Percentiles rank a stretch among this genome's conserved stretches.
Conservation (phyloP, 352 stramenopile genomes). For the Plasmopara viticola region DNA sequence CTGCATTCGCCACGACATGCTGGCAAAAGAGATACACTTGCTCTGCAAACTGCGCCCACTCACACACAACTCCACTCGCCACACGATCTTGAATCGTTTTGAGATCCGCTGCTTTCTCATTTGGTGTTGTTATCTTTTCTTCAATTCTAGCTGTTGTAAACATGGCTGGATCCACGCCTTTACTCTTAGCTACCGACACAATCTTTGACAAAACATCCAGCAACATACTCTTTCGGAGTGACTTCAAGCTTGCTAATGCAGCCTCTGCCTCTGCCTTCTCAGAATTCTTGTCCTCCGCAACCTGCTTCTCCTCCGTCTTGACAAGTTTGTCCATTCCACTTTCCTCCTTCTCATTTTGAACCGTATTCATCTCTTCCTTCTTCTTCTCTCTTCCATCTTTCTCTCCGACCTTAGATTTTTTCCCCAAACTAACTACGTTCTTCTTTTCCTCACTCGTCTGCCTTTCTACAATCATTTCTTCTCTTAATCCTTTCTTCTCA, state of each 20-base stretch:
- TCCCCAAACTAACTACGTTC: too few species aligned
- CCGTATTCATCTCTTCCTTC: neutral
- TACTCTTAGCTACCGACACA: constrained; percentile 67
- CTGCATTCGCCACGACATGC: constrained; percentile 56
- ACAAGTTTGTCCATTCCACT: constrained; percentile 2
- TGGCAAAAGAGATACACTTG: constrained; percentile 72
- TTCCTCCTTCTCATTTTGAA: constrained; percentile 5
- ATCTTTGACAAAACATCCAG: constrained; percentile 80
- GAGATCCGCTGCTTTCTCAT: constrained; percentile 34
- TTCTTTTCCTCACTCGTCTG: too few species aligned
- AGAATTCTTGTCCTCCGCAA: constrained; percentile 9
- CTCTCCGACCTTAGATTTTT: too few species aligned
- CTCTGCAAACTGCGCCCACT: constrained; percentile 66
- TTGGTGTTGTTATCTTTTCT: neutral
- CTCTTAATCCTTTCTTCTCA: too few species aligned
- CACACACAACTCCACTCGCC: constrained; percentile 29
- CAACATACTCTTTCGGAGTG: constrained; percentile 60
- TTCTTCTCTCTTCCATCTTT: too few species aligned
- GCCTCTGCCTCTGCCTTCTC: constrained; percentile 30
- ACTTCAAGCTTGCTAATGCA: constrained; percentile 39
- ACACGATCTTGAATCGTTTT: constrained; percentile 43
- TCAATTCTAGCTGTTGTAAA: constrained; percentile 22
- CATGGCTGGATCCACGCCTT: constrained; percentile 55
- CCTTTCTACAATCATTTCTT: too few species aligned
- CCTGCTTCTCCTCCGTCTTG: constrained; percentile 4